These are phyloP conservation scores for Linum lewisii DNA, from an alignment of 345 rosid genomes.

Conservation along the genomic window DNA sequence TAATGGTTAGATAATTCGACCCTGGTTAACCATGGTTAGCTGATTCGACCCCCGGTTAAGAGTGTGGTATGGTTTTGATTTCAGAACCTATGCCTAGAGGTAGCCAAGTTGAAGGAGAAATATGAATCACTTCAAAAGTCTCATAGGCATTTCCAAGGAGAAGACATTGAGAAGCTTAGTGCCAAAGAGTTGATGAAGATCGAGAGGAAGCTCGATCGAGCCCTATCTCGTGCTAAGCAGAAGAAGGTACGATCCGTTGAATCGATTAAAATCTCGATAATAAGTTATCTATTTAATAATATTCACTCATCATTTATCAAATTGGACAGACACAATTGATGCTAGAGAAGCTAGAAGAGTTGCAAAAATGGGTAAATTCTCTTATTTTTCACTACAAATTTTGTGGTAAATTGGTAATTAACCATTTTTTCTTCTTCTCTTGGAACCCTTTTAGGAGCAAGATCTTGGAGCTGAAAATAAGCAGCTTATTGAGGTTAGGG, in stretches of 20 bases:
- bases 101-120: constrained; percentile 24
- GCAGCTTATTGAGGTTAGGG: background rate
- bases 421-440: no score
- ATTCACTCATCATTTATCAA: no score
- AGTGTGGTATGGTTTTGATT: background rate
- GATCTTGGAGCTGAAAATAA: background rate
- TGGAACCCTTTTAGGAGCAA: background rate
- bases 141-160: constrained; percentile 33
- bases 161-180: constrained; percentile 27
- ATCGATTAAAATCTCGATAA: background rate
- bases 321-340: background rate
- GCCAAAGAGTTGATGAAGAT: constrained; percentile 31
- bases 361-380: background rate
- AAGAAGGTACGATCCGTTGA: constrained; percentile 20
- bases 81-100: constrained; percentile 23
- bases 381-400: background rate
- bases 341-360: background rate
- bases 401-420: no score
- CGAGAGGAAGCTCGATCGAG: constrained; percentile 32
- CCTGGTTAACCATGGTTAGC: no score
- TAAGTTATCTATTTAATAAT: no score
- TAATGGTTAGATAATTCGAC: background rate
- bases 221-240: constrained; percentile 28
- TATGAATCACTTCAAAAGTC: constrained; percentile 24
- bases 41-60: background rate